These are phyloP conservation scores for Bromus sterilis DNA, from an alignment of 176 grass and related monocot species.

Conservation along the genomic window DNA sequence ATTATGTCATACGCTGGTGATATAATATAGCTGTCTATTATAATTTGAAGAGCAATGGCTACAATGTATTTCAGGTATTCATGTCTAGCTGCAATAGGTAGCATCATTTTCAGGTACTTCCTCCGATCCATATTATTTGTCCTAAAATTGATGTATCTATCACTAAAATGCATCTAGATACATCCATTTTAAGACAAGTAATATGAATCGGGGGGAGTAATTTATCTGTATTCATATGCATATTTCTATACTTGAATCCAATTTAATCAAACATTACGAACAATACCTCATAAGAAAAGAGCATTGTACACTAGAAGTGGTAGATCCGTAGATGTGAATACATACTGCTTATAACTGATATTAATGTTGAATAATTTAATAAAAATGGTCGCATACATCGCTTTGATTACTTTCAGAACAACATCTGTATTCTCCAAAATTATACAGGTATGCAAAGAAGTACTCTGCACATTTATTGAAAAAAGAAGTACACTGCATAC, in stretches of 20 bases:
- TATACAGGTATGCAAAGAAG: neutral
- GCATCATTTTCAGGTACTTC: too few relatives aligned
- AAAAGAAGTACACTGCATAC: too few relatives aligned
- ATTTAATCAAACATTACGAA: neutral
- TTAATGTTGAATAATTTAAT: neutral
- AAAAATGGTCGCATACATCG: neutral
- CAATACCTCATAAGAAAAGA: neutral
- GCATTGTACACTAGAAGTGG: neutral
- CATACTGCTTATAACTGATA: neutral
- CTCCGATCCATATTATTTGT: too few relatives aligned
- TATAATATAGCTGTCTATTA: neutral
- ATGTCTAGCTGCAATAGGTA: neutral
- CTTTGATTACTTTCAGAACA: neutral
- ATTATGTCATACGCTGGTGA: neutral
- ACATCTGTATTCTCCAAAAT: neutral
- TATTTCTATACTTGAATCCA: neutral
- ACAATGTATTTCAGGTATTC: neutral
- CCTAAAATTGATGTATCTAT: too few relatives aligned
- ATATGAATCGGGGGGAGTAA: too few relatives aligned
- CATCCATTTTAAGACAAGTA: too few relatives aligned
- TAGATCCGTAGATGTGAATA: neutral
- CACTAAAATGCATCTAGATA: too few relatives aligned
- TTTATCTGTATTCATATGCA: neutral
- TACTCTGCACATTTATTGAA: neutral
- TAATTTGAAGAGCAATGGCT: neutral